Base-by-base conservation (phyloP, 2,329 filamentous ascomycete species). In the Arachnomyces sp. region DNA sequence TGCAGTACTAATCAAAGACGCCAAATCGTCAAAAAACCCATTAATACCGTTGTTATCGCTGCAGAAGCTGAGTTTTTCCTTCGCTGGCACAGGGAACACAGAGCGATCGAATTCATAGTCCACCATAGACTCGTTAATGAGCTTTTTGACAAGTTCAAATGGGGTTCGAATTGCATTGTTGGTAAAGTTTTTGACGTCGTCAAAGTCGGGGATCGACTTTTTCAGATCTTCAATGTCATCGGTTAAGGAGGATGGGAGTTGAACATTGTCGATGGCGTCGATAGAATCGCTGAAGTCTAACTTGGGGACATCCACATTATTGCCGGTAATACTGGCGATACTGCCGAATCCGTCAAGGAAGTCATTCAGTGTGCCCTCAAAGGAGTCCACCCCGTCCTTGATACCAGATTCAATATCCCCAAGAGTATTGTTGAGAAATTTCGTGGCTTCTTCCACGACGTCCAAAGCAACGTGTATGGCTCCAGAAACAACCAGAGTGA, bases 11-110 rank as follows among this genome's bases (percentile, higher is more conserved):
- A 82, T 77, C 33, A 87, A 71, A 17, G 77, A 65, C 37, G 78
- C 77, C 1, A 96, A 71, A 9, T 72, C 72, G 42, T 81, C 69
- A 62, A 98, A 98, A 69, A 96, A 96, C 48, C 80, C 72, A 55
- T 82, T 79, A 62, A 98, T 84, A 25, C 77, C 79, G 49, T 86
- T 75, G 64, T 92, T 87, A 57, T 87, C 79, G 31, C 86, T 86
- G 69, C 92, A 98, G 67, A 98, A 96, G 1, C 75, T 82, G 39
- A 98, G 71, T 29, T 79, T 69, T 61, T 93, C 75, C 67, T 94
- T 95, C 52, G 82, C 68, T 1, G 92, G 88, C 2, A 95, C 74
- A 0, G 89, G 87, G 52, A 98, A 90, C 7, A 83, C 64, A 9
- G 77, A 76, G 12, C 80, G 74, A 57, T 95, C 79, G 58, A 96